A percentile compares a stretch with the other conserved stretches of the same genome.
Evolutionary conservation across 31 red algal species (phyloP).

Genomic region (Asparagopsis taxiformis): DNA sequence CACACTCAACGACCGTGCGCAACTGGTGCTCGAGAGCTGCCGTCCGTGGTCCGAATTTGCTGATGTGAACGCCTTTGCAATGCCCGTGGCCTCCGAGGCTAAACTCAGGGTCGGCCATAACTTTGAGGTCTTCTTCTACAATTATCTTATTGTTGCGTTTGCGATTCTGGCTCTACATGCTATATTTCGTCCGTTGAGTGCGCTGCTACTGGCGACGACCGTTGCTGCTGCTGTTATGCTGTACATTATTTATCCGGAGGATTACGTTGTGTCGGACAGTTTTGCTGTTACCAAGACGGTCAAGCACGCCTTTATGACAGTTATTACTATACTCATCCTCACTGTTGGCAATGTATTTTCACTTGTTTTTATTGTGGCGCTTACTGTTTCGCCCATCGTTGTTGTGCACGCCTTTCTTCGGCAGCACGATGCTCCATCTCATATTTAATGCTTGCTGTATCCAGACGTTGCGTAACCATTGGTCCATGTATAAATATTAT

Average conservation of each 20-base stretch:
- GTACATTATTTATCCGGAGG: constrained; percentile 63
- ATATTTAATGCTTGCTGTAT: background rate
- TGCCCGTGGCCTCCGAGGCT: constrained; percentile 46
- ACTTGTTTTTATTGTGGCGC: constrained; percentile 33
- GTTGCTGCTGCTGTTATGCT: constrained; percentile 15
- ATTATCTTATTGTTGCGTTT: constrained; percentile 52
- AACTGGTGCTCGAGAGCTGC: constrained; percentile 54
- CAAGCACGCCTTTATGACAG: constrained; percentile 54
- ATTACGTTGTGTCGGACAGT: constrained; percentile 23
- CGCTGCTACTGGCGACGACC: constrained; percentile 24
- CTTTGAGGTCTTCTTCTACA: constrained; percentile 85
- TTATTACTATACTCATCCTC: constrained; percentile 25
- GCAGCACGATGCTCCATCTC: constrained; percentile 25
- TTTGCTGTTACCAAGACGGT: constrained; percentile 23
- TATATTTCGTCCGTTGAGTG: constrained; percentile 28
- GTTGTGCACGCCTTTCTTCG: constrained; percentile 59
- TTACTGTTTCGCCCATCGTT: constrained; percentile 28
- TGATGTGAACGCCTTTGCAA: constrained; percentile 30
- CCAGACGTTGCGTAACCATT: too few species aligned
- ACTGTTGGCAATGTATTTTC: constrained; percentile 52
- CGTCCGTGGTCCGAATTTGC: constrained; percentile 75
- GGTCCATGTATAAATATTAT: too few species aligned
- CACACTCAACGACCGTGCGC: constrained; percentile 53
- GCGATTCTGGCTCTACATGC: constrained; percentile 17
- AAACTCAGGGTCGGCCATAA: constrained; percentile 57